Conservation (phyloP, 2,329 filamentous ascomycete species). For the Arthrinium puccinioides region DNA sequence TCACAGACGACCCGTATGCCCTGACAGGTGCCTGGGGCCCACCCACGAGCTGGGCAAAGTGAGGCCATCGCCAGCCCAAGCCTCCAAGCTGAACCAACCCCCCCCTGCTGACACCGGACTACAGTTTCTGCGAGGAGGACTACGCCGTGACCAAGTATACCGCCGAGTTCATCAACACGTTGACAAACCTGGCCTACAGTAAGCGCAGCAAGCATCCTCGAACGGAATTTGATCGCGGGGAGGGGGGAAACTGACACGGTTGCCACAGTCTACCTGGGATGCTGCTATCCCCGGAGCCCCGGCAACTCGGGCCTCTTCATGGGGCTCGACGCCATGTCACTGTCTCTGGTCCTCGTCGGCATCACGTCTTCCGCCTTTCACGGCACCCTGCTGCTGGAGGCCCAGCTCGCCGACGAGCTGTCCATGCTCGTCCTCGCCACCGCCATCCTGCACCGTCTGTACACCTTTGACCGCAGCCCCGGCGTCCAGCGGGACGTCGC, state of each 20-base stretch:
- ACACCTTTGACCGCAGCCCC: conserved; percentile 34
- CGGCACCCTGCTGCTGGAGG: conserved; percentile 32
- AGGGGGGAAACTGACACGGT: background rate
- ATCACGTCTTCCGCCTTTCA: conserved; percentile 36
- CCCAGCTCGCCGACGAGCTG: conserved; percentile 46
- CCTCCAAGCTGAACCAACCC: background rate
- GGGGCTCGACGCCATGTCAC: conserved; percentile 32
- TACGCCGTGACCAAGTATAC: conserved; percentile 44
- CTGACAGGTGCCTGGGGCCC: conserved; percentile 28
- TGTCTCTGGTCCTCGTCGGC: conserved; percentile 32
- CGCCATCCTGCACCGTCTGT: conserved; percentile 42
- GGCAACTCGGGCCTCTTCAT: conserved; percentile 19
- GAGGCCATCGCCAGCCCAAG: conserved; percentile 7
- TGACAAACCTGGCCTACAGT: conserved; percentile 44
- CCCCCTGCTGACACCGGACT: background rate
- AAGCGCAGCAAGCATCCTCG: too few relatives aligned
- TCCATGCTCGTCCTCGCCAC: conserved; percentile 49
- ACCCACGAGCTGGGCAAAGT: conserved; percentile 33
- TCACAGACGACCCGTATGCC: conserved; percentile 25
- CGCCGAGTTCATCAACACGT: conserved; percentile 45
- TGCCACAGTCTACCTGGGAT: conserved; percentile 31
- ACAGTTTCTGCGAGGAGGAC: conserved; percentile 39
- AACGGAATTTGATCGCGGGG: too few relatives aligned
- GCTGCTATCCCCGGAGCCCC: conserved; percentile 27
- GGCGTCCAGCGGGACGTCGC: conserved; percentile 23